Evolutionary conservation across 495 filamentous ascomycete species (phyloP), one percentile per base, ranked within the genome.

Genomic region (Zalerion maritima): DNA sequence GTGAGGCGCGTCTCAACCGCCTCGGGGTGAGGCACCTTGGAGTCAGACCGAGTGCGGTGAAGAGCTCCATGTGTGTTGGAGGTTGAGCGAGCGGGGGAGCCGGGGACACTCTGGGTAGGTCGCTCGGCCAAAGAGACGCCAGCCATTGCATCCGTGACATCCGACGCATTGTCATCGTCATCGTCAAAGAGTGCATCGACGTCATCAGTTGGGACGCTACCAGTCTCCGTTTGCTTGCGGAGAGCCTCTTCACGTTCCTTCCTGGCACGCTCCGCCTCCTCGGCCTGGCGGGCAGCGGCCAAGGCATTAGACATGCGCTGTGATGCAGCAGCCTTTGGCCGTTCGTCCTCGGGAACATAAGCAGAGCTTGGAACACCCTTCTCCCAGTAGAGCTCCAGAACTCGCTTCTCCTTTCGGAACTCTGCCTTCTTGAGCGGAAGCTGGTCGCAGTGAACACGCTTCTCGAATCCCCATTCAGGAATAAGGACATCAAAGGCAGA

Each of bases 401-500:
- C 69, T 33, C 89, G 73, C 53, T 82, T 77, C 42, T 87, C 81
- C 67, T 94, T 97, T 49, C 92, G 74, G 53, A 84, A 97, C 50
- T 97, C 89, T 12, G 89, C 89, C 65, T 97, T 97, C 71, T 94
- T 94, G 37, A 97, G 60, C 9, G 89, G 89, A 40, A 97, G 67
- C 62, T 96, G 89, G 49, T 97, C 89, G 48, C 89, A 97, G 54
- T 97, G 89, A 30, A 97, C 89, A 38, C 89, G 81, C 72, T 97
- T 97, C 64, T 97, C 89, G 37, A 97, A 96, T 24, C 89, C 89
- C 55, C 80, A 97, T 43, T 97, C 91, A 15, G 89, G 91, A 48
- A 97, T 96, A 36, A 97, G 71, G 31, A 97, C 83, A 52, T 97
- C 89, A 45, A 97, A 97, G 23, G 89, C 89, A 7, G 91, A 96